These are phyloP conservation scores for Kalmusia sp. DNA, from an alignment of 2,329 filamentous ascomycete genomes.

Conservation along the genomic window DNA sequence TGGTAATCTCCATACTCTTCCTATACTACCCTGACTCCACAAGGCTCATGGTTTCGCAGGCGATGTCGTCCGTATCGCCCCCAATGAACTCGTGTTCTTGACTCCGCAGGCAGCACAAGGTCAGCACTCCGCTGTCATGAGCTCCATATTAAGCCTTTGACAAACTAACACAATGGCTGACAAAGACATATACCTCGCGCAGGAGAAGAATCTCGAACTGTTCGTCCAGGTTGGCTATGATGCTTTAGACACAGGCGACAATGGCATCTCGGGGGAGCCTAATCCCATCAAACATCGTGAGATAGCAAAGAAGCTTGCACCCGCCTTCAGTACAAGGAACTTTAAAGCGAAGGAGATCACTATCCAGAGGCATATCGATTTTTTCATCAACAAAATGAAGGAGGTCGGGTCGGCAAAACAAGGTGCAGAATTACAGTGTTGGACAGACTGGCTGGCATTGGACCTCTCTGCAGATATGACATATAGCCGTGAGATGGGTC, in stretches of 20 bases:
- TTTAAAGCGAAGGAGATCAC: slow-evolving; percentile 10
- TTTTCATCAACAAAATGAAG: slow-evolving; percentile 4
- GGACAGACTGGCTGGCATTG: slow-evolving; percentile 5
- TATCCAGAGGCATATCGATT: neutral
- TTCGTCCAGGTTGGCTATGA: slow-evolving; percentile 13
- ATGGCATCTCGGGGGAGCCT: slow-evolving; percentile 7
- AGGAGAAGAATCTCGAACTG: slow-evolving; percentile 10
- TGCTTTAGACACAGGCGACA: slow-evolving; percentile 7
- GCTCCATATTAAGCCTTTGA: neutral
- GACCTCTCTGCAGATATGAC: slow-evolving; percentile 7
- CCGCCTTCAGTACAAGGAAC: slow-evolving; percentile 10
- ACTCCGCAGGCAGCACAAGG: slow-evolving; percentile 5
- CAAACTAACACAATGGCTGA: neutral
- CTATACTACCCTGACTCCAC: neutral
- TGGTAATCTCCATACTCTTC: neutral
- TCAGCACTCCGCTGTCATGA: neutral
- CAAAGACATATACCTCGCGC: slow-evolving; percentile 7
- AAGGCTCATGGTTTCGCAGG: neutral
- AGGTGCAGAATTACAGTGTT: neutral
- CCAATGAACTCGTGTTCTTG: slow-evolving; percentile 8
- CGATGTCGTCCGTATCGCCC: slow-evolving; percentile 9
- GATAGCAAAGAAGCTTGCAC: slow-evolving; percentile 9
- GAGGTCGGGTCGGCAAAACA: neutral
- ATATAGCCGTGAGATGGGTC: slow-evolving; percentile 4
- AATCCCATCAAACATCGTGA: slow-evolving; percentile 9